These are phyloP conservation scores for Linnemannia hyalina DNA, from an alignment of 192 early-diverging fungal species.

Conservation along the genomic window DNA sequence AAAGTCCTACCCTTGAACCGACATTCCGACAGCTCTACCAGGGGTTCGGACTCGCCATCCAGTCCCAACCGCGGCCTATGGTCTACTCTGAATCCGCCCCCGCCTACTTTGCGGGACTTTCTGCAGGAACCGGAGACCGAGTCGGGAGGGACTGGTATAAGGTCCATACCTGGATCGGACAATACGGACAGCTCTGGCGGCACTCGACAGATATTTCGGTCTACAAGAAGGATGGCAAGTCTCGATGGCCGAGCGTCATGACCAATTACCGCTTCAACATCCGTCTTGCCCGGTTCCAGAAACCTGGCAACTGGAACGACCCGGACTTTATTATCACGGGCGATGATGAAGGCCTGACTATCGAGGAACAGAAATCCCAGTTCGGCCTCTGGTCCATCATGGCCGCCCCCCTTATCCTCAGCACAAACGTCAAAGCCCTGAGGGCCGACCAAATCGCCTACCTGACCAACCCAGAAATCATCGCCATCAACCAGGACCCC, in stretches of 20 bases:
- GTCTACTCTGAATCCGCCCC: slow-evolving; percentile 57
- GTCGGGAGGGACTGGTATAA: slow-evolving; percentile 56
- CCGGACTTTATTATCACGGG: slow-evolving; percentile 59
- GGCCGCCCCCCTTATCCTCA: slow-evolving; percentile 71
- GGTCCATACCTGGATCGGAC: slow-evolving; percentile 55
- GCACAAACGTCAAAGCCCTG: slow-evolving; percentile 63
- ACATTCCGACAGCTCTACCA: slow-evolving; percentile 44
- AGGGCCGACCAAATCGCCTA: slow-evolving; percentile 41
- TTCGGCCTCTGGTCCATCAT: slow-evolving; percentile 70
- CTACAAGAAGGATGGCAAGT: slow-evolving; percentile 41
- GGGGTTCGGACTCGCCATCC: slow-evolving; percentile 23
- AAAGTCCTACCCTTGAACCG: slow-evolving; percentile 52
- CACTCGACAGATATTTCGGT: slow-evolving; percentile 55
- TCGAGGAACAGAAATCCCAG: slow-evolving; percentile 61
- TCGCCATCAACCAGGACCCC: slow-evolving; percentile 73
- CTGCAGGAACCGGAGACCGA: slow-evolving; percentile 44
- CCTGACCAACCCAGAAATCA: slow-evolving; percentile 63
- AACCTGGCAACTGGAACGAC: slow-evolving; percentile 56
- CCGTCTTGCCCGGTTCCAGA: slow-evolving; percentile 52
- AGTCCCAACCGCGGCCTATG: slow-evolving; percentile 39
- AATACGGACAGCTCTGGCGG: slow-evolving; percentile 58
- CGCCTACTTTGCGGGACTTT: slow-evolving; percentile 54
- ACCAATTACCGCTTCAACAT: slow-evolving; percentile 58
- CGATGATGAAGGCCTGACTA: slow-evolving; percentile 56
- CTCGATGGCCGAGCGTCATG: slow-evolving; percentile 52